Evolutionary conservation across 345 rosid genomes (phyloP).

Genomic region (Clarkia xantiana): DNA sequence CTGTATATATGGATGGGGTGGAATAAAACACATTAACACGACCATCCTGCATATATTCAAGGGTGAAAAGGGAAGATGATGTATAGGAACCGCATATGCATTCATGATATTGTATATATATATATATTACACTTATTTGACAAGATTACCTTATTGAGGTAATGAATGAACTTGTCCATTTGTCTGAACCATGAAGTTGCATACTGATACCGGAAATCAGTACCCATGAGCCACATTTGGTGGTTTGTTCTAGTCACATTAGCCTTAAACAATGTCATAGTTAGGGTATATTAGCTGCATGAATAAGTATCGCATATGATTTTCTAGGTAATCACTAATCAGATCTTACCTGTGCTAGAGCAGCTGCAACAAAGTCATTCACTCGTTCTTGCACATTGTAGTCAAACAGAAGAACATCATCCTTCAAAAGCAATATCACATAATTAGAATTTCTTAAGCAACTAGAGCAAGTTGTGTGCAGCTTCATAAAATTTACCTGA

Average conservation of each 20-base stretch:
- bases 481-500: conserved; percentile 38
- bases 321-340: too few relatives aligned
- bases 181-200: conserved; percentile 93
- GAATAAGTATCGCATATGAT: too few relatives aligned
- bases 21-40: conserved; percentile 88
- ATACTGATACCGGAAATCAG: conserved; percentile 90
- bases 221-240: conserved; percentile 92
- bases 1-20: conserved; percentile 81
- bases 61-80: not conserved
- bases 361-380: conserved; percentile 74
- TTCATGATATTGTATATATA: not conserved
- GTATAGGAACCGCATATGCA: not conserved
- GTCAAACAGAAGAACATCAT: conserved; percentile 65
- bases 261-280: conserved; percentile 26
- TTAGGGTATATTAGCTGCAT: too few relatives aligned
- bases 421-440: conserved; percentile 27
- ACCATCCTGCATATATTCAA: conserved; percentile 47
- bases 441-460: conserved; percentile 10
- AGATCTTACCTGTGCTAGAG: conserved; percentile 53
- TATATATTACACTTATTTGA: not conserved
- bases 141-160: conserved; percentile 59
- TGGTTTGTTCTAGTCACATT: conserved; percentile 87
- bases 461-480: not conserved
- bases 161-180: conserved; percentile 94
- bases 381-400: conserved; percentile 88